Evolutionary conservation across 2,329 filamentous ascomycete species (phyloP).

Genomic region (Apiospora pterosperma): DNA sequence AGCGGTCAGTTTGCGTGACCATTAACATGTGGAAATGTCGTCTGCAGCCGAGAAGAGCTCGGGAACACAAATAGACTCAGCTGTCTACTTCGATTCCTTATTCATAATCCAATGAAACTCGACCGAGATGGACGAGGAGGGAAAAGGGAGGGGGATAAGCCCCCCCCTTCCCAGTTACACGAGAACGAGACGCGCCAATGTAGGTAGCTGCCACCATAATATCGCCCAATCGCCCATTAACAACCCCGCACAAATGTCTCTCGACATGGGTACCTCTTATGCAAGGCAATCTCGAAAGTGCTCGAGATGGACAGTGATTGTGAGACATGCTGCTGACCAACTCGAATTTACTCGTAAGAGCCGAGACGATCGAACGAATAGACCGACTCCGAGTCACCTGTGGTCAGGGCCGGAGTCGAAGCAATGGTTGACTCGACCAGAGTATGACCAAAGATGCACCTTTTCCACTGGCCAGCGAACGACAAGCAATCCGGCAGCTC

Average conservation of each 20-base stretch:
- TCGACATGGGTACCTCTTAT: not conserved
- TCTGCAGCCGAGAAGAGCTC: not conserved
- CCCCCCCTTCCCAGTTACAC: not conserved
- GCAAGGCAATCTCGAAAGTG: not conserved
- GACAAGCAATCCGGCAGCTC: conserved; percentile 11
- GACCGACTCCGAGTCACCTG: conserved; percentile 19
- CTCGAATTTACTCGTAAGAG: not conserved
- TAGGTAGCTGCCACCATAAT: not conserved
- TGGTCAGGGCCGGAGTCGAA: conserved; percentile 13
- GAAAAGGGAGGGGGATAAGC: not conserved
- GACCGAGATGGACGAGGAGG: not conserved
- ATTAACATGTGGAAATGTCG: not conserved
- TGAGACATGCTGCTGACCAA: not conserved
- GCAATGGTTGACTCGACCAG: conserved; percentile 10
- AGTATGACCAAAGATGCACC: conserved; percentile 5
- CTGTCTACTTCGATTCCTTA: not conserved
- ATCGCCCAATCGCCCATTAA: not conserved
- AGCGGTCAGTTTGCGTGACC: not conserved
- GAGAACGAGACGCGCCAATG: not conserved
- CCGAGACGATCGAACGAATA: conserved; percentile 15
- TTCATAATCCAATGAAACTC: not conserved
- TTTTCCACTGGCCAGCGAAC: not conserved
- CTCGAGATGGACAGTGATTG: not conserved
- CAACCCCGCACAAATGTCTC: not conserved
- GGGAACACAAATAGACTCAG: not conserved